Conservation (phyloP, 176 grass and related monocot genomes). For the Sorghum bicolor region DNA sequence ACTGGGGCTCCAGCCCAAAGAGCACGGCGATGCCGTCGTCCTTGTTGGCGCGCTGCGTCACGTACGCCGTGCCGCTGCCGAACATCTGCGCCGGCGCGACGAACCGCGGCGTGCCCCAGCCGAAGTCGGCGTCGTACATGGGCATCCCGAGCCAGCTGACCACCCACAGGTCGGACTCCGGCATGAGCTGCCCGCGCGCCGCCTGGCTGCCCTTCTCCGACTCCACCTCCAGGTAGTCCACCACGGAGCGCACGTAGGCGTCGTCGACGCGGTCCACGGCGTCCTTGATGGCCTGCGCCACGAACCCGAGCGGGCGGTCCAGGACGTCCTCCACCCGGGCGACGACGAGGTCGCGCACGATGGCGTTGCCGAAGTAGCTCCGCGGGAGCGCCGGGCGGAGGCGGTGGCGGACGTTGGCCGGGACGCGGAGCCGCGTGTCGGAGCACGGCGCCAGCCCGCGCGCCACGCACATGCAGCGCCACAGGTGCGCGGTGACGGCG, state of each 20-base stretch:
- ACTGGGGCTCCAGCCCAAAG: slow-evolving; percentile 39
- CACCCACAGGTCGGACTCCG: neutral
- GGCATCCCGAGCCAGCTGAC: slow-evolving; percentile 44
- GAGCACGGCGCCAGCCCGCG: slow-evolving; percentile 21
- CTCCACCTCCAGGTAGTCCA: slow-evolving; percentile 29
- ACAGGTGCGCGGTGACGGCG: slow-evolving; percentile 47
- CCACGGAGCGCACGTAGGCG: slow-evolving; percentile 1
- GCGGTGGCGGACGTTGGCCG: slow-evolving; percentile 46
- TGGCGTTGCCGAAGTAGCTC: slow-evolving; percentile 56
- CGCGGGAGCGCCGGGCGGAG: slow-evolving; percentile 33
- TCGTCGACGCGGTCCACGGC: slow-evolving; percentile 16
- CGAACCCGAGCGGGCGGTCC: neutral
- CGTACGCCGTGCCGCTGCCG: slow-evolving; percentile 55
- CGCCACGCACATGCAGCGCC: slow-evolving; percentile 49
- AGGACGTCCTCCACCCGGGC: neutral
- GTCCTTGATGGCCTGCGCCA: neutral
- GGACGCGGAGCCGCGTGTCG: slow-evolving; percentile 43
- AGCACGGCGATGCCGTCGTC: slow-evolving; percentile 35
- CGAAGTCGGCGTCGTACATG: slow-evolving; percentile 45
- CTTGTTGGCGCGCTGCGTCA: slow-evolving; percentile 31
- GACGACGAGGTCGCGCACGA: slow-evolving; percentile 39
- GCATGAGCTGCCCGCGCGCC: neutral
- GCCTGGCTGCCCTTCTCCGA: slow-evolving; percentile 8
- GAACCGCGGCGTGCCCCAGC: slow-evolving; percentile 34
- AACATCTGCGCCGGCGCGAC: slow-evolving; percentile 62